These are phyloP conservation scores for Cladosporium halotolerans DNA, from an alignment of 2,329 filamentous ascomycete genomes.

Conservation along the genomic window DNA sequence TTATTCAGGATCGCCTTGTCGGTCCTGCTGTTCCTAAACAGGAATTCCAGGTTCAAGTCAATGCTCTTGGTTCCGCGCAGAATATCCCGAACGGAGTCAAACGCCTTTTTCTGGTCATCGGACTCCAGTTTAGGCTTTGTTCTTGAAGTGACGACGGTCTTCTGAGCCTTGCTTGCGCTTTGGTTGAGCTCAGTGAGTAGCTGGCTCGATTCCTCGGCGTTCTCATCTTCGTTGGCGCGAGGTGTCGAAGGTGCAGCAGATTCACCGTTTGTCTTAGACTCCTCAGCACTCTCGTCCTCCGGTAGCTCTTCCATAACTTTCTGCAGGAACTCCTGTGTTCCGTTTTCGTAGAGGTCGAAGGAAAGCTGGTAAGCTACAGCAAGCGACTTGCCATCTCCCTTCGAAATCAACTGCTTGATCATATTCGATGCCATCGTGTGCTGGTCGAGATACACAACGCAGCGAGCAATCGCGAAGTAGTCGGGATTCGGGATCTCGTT, in stretches of 20 bases:
- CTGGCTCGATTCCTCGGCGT: conserved; percentile 53
- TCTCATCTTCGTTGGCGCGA: conserved; percentile 33
- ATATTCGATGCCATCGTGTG: conserved; percentile 85
- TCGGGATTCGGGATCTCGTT: conserved; percentile 89
- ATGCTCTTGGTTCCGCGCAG: conserved; percentile 90
- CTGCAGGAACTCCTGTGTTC: conserved; percentile 89
- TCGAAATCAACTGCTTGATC: conserved; percentile 72
- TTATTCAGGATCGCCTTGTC: conserved; percentile 92
- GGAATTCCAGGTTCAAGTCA: conserved; percentile 89
- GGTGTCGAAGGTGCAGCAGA: conserved; percentile 28
- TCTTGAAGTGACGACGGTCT: conserved; percentile 42
- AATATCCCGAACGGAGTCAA: conserved; percentile 53
- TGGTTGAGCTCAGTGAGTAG: conserved; percentile 51
- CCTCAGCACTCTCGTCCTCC: conserved; percentile 38
- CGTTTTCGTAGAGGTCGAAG: conserved; percentile 97
- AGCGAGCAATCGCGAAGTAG: conserved; percentile 97
- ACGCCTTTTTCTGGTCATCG: conserved; percentile 49
- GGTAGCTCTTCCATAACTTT: conserved; percentile 82
- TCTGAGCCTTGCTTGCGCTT: conserved; percentile 46
- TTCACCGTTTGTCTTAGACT: conserved; percentile 33
- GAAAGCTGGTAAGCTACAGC: conserved; percentile 94
- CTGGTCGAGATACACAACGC: conserved; percentile 90
- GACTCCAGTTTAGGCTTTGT: conserved; percentile 39
- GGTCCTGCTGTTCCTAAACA: conserved; percentile 91
- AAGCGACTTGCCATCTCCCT: conserved; percentile 69